Base-by-base conservation (phyloP, 2,329 filamentous ascomycete species). In the Periconia macrospinosa region DNA sequence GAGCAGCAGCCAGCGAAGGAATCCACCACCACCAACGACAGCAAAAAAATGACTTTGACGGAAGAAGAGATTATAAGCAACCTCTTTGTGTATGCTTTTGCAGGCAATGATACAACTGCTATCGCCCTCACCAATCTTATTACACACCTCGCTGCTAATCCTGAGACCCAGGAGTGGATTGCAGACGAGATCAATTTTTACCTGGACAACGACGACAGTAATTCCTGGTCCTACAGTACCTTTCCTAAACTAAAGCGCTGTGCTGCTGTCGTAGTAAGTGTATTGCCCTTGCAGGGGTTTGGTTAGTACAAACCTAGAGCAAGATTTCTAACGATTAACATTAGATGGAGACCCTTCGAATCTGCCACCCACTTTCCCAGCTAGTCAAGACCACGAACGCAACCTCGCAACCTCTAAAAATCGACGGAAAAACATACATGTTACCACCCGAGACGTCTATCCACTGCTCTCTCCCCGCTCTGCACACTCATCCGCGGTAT, bases 91-190 rank as follows among this genome's bases (percentile, higher is more conserved):
- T 74, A 81, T 54, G 80, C 77, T 41, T 70, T 82, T 47, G 81
- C 81, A 0, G 81, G 81, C 0, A 79, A 81, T 50, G 80, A 83
- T 52, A 81, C 80, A 0, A 80, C 79, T 0, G 77, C 80, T 1
- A 74, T 78, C 20, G 74, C 75, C 0, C 58, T 82, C 3, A 52
- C 42, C 5, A 70, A 74, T 1, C 79, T 75, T 43, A 67, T 75
- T 0, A 60, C 79, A 1, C 61, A 76, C 15, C 66, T 83, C 1
- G 77, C 80, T 1, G 71, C 74, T 0, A 58, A 80, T 41, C 78
- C 75, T 0, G 62, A 74, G 2, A 72, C 77, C 1, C 81, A 82
- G 54, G 71, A 77, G 2, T 82, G 78, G 78, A 49, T 80, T 0
- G 60, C 69, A 0, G 72, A 79, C 48, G 79, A 80, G 47, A 60